phyloP scores from a whole-genome alignment of 2,329 filamentous ascomycete species.

The Pyrenophora tritici-repentis region DNA sequence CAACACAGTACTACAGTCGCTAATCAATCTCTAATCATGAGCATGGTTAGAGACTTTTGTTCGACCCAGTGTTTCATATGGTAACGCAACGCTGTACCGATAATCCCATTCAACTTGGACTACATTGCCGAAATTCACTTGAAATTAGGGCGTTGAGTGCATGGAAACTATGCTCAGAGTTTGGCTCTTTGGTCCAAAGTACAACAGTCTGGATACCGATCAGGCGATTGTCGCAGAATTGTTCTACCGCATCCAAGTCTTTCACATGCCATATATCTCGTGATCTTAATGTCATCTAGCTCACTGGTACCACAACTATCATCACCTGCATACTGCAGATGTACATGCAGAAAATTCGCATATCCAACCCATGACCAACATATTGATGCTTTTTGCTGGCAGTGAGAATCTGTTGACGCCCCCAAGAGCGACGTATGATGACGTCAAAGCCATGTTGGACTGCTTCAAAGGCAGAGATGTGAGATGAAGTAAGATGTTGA shows the following conservation, averaged over 20 bases:
- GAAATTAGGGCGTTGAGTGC: constrained; percentile 18
- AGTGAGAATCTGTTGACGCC: constrained; percentile 27
- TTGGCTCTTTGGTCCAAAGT: background rate
- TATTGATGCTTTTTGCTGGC: constrained; percentile 27
- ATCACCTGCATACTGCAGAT: constrained; percentile 22
- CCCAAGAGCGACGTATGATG: constrained; percentile 19
- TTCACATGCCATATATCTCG: constrained; percentile 30
- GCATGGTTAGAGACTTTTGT: constrained; percentile 7
- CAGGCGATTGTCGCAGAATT: constrained; percentile 15
- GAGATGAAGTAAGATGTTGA: constrained; percentile 31
- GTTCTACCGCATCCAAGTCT: constrained; percentile 19
- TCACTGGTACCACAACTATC: constrained; percentile 20
- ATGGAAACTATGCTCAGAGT: constrained; percentile 16
- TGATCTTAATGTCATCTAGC: constrained; percentile 23
- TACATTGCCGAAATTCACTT: constrained; percentile 11
- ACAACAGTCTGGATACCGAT: constrained; percentile 12
- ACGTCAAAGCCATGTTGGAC: constrained; percentile 21
- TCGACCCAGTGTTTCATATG: constrained; percentile 1
- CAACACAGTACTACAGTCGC: constrained; percentile 9
- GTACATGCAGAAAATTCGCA: constrained; percentile 23
- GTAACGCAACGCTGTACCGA: background rate
- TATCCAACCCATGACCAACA: constrained; percentile 30
- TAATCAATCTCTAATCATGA: background rate
- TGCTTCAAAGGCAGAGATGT: constrained; percentile 30
- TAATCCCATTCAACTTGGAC: background rate